Evolutionary conservation across 2,329 filamentous ascomycete genomes (phyloP).

Genomic region (Trichophyton mentagrophytes): DNA sequence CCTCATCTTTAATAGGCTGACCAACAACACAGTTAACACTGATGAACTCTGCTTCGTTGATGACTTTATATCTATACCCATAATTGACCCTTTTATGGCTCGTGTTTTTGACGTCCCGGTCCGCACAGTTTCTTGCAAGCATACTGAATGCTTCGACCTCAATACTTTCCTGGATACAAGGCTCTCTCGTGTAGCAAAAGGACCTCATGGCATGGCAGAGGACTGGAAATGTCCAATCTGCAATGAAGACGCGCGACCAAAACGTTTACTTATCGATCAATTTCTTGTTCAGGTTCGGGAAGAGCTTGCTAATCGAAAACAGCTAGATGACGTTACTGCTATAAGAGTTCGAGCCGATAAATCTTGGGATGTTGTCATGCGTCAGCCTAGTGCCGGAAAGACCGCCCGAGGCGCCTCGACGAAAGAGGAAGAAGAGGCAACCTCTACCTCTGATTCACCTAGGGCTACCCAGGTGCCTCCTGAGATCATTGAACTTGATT

Average conservation of each 20-base stretch:
- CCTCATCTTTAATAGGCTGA: slow-evolving; percentile 43
- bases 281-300: slow-evolving; percentile 55
- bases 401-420: neutral
- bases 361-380: slow-evolving; percentile 45
- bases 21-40: slow-evolving; percentile 29
- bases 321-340: slow-evolving; percentile 42
- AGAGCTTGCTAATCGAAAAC: slow-evolving; percentile 39
- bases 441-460: neutral
- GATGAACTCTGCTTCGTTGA: slow-evolving; percentile 53
- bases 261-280: slow-evolving; percentile 56
- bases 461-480: slow-evolving; percentile 1
- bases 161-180: slow-evolving; percentile 64
- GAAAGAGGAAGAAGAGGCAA: neutral
- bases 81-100: slow-evolving; percentile 55
- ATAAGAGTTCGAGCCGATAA: slow-evolving; percentile 55
- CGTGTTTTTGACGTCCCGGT: slow-evolving; percentile 58
- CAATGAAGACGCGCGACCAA: slow-evolving; percentile 60
- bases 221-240: slow-evolving; percentile 85
- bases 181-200: slow-evolving; percentile 29
- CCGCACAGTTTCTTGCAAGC: slow-evolving; percentile 55
- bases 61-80: slow-evolving; percentile 47
- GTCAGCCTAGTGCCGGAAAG: neutral
- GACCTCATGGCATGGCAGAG: slow-evolving; percentile 22
- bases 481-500: slow-evolving; percentile 14
- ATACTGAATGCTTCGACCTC: slow-evolving; percentile 84